Evolutionary conservation across 208 protist genomes (phyloP).

Genomic region (Angomonas deanei): DNA sequence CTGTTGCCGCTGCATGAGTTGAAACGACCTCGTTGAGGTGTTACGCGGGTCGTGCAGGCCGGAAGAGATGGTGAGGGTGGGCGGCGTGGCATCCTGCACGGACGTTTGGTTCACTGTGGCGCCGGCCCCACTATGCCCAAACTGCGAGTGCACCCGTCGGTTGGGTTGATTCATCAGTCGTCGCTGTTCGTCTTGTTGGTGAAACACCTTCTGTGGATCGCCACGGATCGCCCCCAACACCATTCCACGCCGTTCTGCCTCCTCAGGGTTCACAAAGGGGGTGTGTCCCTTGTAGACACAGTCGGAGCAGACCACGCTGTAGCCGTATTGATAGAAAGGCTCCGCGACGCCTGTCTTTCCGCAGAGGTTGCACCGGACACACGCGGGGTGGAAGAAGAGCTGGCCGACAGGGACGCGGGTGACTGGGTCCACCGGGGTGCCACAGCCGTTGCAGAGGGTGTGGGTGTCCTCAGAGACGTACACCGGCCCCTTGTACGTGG

Average conservation of each 20-base stretch:
- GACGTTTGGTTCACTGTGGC: constrained; percentile 26
- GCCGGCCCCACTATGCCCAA: neutral
- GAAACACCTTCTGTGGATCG: constrained; percentile 16
- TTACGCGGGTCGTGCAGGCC: constrained; percentile 46
- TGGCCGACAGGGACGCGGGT: constrained; percentile 60
- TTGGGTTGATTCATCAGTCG: neutral
- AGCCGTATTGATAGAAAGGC: constrained; percentile 22
- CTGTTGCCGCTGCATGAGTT: constrained; percentile 75
- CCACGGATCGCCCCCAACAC: constrained; percentile 32
- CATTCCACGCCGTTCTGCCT: constrained; percentile 27
- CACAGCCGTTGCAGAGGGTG: constrained; percentile 55
- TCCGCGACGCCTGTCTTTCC: constrained; percentile 31
- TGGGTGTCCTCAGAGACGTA: constrained; percentile 68
- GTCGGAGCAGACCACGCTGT: constrained; percentile 19
- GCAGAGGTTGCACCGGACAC: constrained; percentile 66
- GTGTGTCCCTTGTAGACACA: constrained; percentile 10
- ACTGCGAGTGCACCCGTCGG: neutral
- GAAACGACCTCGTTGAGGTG: constrained; percentile 37
- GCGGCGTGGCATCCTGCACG: constrained; percentile 36
- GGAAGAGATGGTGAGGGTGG: constrained; percentile 32
- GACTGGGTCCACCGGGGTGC: constrained; percentile 70
- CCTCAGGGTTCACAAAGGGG: constrained; percentile 32
- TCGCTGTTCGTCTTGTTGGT: constrained; percentile 12
- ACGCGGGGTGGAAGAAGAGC: constrained; percentile 72
- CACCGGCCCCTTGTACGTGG: constrained; percentile 56